A percentile compares a stretch with the other conserved stretches of the same genome.
phyloP scores from a whole-genome alignment of 2,329 filamentous ascomycete species.

The Curvularia sp. region DNA sequence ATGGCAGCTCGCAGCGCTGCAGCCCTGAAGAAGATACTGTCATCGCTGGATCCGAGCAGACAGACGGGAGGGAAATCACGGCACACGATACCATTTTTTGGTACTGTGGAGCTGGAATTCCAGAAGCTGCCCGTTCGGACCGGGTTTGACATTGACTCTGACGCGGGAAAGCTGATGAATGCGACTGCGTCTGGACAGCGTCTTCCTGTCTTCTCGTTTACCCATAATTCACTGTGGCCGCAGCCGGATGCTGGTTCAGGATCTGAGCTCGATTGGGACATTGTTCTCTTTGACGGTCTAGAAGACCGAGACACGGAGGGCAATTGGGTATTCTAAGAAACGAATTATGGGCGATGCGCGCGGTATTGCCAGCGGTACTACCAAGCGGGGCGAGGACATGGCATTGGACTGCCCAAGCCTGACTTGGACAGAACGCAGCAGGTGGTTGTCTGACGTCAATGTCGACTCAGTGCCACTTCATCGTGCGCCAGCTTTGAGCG shows the following conservation, averaged over 20 bases:
- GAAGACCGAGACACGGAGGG: constrained; percentile 45
- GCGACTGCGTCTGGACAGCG: constrained; percentile 32
- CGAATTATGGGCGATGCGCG: neutral
- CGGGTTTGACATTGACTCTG: constrained; percentile 42
- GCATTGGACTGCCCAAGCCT: neutral
- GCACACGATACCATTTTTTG: constrained; percentile 47
- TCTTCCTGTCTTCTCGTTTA: constrained; percentile 46
- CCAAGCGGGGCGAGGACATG: neutral
- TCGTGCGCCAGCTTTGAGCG: constrained; percentile 13
- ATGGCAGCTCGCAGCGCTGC: constrained; percentile 43
- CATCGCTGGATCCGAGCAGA: constrained; percentile 40
- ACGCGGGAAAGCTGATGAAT: constrained; percentile 38
- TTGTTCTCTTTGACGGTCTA: constrained; percentile 47
- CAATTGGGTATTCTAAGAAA: constrained; percentile 40
- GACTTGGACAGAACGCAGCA: neutral
- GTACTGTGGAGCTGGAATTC: constrained; percentile 42
- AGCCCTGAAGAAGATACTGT: constrained; percentile 47
- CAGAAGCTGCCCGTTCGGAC: constrained; percentile 39
- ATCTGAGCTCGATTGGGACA: constrained; percentile 41
- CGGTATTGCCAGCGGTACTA: neutral
- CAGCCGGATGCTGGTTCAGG: constrained; percentile 22
- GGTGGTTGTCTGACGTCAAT: neutral
- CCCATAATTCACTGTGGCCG: constrained; percentile 46
- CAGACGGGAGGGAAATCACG: constrained; percentile 30
- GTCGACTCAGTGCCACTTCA: constrained; percentile 1